These are phyloP conservation scores for Globisporangium perplexum DNA, from an alignment of 352 stramenopile genomes.

Conservation along the genomic window DNA sequence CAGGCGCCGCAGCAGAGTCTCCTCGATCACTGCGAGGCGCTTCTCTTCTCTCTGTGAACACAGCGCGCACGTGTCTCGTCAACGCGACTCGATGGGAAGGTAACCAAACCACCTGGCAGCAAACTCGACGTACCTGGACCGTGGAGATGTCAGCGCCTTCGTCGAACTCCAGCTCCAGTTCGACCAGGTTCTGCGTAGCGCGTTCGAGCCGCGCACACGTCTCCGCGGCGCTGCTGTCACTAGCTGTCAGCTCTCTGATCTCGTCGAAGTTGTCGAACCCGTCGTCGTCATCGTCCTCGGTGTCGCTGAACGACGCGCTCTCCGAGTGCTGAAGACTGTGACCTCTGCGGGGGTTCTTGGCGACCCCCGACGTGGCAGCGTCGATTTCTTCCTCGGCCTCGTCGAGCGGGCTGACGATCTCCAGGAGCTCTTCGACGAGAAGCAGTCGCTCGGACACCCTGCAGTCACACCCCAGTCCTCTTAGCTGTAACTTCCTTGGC, in stretches of 20 bases:
- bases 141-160: constrained; percentile 57
- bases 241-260: constrained; percentile 25
- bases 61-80: not conserved
- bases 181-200: constrained; percentile 63
- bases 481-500: not conserved
- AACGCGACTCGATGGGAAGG: no score
- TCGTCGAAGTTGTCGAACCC: constrained; percentile 72
- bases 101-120: not conserved
- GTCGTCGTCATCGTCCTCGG: constrained; percentile 29
- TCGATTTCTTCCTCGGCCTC: constrained; percentile 19
- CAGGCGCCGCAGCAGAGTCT: constrained; percentile 59
- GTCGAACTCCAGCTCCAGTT: constrained; percentile 72
- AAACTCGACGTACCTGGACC: constrained; percentile 41
- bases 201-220: constrained; percentile 71
- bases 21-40: constrained; percentile 58
- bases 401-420: constrained; percentile 39
- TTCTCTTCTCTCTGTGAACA: constrained; percentile 54
- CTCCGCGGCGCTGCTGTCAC: constrained; percentile 36
- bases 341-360: not conserved
- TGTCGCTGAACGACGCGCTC: not conserved
- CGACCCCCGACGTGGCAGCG: not conserved
- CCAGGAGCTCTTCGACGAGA: constrained; percentile 68
- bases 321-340: not conserved
- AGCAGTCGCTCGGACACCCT: constrained; percentile 75
- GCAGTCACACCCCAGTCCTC: not conserved